Evolutionary conservation across 805 yeast genomes (phyloP).

Genomic region (Barnettozyma salicaria): DNA sequence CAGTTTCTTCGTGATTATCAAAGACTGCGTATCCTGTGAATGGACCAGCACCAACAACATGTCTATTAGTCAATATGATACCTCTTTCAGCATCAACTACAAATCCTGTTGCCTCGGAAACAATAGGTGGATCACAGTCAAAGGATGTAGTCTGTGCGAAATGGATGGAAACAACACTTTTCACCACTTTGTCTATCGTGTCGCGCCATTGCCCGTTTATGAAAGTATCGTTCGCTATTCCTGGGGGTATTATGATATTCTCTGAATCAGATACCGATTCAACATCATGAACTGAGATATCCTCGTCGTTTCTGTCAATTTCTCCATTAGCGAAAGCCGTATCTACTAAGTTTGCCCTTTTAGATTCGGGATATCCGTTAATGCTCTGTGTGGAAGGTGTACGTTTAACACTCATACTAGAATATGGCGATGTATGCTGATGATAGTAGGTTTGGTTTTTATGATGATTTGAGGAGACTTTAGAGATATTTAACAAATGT

Average conservation of each 20-base stretch:
- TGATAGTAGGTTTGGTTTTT: not conserved
- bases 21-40: slow-evolving; percentile 87
- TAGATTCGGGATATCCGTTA: slow-evolving; percentile 1
- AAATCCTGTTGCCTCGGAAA: slow-evolving; percentile 92
- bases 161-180: slow-evolving; percentile 83
- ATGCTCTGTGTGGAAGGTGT: slow-evolving; percentile 2
- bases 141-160: slow-evolving; percentile 82
- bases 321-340: not conserved
- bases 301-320: slow-evolving; percentile 3
- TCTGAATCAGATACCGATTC: slow-evolving; percentile 1
- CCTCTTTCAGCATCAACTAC: slow-evolving; percentile 82
- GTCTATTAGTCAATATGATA: slow-evolving; percentile 84
- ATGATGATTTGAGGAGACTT: not conserved
- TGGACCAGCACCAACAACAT: slow-evolving; percentile 95
- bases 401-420: slow-evolving; percentile 2
- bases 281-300: slow-evolving; percentile 7
- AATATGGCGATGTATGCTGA: not conserved
- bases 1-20: slow-evolving; percentile 91
- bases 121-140: slow-evolving; percentile 77
- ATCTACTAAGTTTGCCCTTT: not conserved
- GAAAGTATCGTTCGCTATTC: slow-evolving; percentile 8
- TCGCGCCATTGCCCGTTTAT: slow-evolving; percentile 56
- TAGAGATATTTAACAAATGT: not conserved
- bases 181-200: slow-evolving; percentile 76
- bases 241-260: not conserved